Base-by-base conservation (phyloP, 2,329 filamentous ascomycete genomes). In the Aspergillus costaricaensis region DNA sequence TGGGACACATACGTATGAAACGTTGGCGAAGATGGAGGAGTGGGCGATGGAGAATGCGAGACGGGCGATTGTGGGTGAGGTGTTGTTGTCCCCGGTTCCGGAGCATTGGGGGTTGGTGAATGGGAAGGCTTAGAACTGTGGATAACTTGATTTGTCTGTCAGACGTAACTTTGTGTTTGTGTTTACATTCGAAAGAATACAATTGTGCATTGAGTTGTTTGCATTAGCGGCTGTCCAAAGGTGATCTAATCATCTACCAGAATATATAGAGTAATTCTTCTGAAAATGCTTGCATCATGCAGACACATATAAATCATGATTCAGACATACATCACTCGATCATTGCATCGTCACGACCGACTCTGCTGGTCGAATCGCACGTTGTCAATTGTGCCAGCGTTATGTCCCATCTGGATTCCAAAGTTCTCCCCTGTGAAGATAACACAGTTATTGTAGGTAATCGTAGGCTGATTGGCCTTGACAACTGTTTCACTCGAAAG, bases 1-100 rank as follows among this genome's bases (percentile, higher is more conserved):
- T 5, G 58, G 59, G 8, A 62, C 62, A 9, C 58, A 55, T 21
- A 62, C 58, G 1, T 27, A 19, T 12, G 58, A 65, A 39, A 62
- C 56, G 7, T 36, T 61, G 43, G 49, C 54, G n/a, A 60, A 62
- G 49, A 64, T 62, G 60, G 59, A 62, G 39, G 15, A 25, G 5
- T 60, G 54, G 59, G 54, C 61, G 7, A 62, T 62, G 41, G 57
- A 59, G 27, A 64, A 60, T 43, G 39, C 17, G 39, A 43, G 39
- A 21, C n/a, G 39, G 17, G 39, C 39, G 4, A 19, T 43, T 6
- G 17, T 43, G n/a, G 39, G 39, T 17, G 39, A 43, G 39, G n/a
- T 10, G 7, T 17, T 43, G 39, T 1, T 43, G 15, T 43, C 39
- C 5, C 39, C 39, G 4, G 39, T 43, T 43, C 39, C 17, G 39